These are phyloP conservation scores for Platanthera zijinensis DNA, from an alignment of 106 monocot species.

Conservation along the genomic window DNA sequence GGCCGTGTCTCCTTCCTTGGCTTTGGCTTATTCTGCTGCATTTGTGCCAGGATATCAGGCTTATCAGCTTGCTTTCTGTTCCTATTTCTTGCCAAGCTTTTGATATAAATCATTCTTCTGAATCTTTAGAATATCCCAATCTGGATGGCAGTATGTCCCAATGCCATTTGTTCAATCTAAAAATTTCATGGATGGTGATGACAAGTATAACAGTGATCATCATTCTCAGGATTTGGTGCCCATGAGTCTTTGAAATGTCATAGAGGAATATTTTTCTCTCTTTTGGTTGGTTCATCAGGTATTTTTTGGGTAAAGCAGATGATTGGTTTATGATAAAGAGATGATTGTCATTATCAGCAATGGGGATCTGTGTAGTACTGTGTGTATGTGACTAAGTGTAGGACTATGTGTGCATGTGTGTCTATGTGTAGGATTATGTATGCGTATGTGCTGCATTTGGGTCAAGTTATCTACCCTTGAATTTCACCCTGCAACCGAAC, in stretches of 20 bases:
- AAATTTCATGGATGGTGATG: constrained; percentile 2
- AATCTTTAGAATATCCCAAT: background rate
- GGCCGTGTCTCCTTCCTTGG: no score
- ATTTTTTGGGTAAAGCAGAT: constrained; percentile 8
- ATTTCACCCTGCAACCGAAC: no score
- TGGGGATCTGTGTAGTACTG: background rate
- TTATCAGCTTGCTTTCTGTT: no score
- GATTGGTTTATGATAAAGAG: constrained; percentile 8
- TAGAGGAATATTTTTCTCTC: constrained; percentile 33
- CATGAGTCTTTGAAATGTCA: constrained; percentile 21
- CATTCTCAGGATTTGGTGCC: constrained; percentile 16
- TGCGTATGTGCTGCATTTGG: no score
- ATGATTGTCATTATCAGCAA: background rate
- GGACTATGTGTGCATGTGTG: no score
- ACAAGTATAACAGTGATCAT: constrained; percentile 3
- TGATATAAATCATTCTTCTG: background rate
- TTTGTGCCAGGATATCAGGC: no score
- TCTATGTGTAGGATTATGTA: no score
- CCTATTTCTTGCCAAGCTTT: no score
- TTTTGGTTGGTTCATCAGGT: constrained; percentile 22
- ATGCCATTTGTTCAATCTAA: constrained; percentile 1
- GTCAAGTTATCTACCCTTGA: no score
- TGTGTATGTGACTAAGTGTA: no score
- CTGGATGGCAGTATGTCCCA: background rate
- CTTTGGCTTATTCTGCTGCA: no score